A percentile compares a stretch with the other conserved stretches of the same genome.
Conservation (phyloP, 1,139 yeast genomes). For the Hyphopichia buzzinii region DNA sequence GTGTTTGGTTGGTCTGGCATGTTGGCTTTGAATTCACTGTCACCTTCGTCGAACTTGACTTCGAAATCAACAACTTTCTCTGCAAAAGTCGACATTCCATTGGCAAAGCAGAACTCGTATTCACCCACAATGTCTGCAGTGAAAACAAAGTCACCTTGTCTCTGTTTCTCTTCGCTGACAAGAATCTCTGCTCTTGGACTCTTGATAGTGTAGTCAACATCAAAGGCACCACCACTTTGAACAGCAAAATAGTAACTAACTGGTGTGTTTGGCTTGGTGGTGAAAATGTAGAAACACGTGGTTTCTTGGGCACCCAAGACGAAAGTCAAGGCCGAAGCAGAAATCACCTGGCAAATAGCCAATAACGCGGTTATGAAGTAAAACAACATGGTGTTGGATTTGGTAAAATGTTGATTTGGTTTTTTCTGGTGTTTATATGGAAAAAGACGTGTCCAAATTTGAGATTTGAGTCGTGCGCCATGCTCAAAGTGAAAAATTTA, state of each 20-base stretch:
- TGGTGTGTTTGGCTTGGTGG: slow-evolving; percentile 59
- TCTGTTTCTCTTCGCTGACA: slow-evolving; percentile 60
- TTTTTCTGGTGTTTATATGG: background rate
- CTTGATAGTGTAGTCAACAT: slow-evolving; percentile 72
- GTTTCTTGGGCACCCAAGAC: slow-evolving; percentile 74
- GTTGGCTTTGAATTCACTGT: slow-evolving; percentile 51
- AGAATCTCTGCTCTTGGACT: slow-evolving; percentile 65
- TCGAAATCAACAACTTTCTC: slow-evolving; percentile 91
- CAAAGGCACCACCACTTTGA: slow-evolving; percentile 86
- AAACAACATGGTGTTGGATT: slow-evolving; percentile 12
- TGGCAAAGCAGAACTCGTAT: slow-evolving; percentile 88
- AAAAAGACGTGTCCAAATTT: slow-evolving; percentile 2
- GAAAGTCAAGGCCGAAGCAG: slow-evolving; percentile 65
- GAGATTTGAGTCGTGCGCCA: slow-evolving; percentile 1
- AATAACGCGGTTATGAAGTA: slow-evolving; percentile 18
- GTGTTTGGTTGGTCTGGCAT: slow-evolving; percentile 64
- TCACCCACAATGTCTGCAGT: slow-evolving; percentile 73
- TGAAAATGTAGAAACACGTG: slow-evolving; percentile 76
- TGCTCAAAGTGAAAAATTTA: background rate
- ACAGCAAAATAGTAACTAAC: slow-evolving; percentile 89
- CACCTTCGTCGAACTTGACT: slow-evolving; percentile 57
- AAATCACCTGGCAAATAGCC: slow-evolving; percentile 25
- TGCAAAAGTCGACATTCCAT: slow-evolving; percentile 82
- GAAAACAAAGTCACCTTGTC: slow-evolving; percentile 85
- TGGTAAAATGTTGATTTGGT: background rate